These are phyloP conservation scores for Zizania latifolia DNA, from an alignment of 176 grass and related monocot species.

Conservation along the genomic window DNA sequence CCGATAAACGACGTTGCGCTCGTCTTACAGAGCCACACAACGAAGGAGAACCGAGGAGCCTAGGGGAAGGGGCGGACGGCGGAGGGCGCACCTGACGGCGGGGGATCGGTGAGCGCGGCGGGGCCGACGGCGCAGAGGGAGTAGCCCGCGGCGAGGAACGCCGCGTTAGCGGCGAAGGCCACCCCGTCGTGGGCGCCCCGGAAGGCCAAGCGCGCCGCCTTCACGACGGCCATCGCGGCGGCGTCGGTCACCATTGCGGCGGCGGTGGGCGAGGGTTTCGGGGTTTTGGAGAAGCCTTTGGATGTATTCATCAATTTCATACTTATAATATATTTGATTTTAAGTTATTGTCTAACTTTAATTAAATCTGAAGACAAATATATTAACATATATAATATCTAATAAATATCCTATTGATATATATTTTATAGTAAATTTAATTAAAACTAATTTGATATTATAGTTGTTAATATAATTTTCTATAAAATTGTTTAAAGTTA, in stretches of 20 bases:
- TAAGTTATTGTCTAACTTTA: too few relatives aligned
- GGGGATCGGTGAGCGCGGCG: slow-evolving; percentile 38
- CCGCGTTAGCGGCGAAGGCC: slow-evolving; percentile 65
- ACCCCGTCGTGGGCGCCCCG: slow-evolving; percentile 67
- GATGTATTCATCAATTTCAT: too few relatives aligned
- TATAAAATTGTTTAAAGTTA: too few relatives aligned
- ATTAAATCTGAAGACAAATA: too few relatives aligned
- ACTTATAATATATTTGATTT: too few relatives aligned
- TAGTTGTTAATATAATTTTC: too few relatives aligned
- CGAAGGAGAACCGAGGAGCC: background rate
- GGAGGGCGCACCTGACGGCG: slow-evolving; percentile 19
- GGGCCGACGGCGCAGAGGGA: slow-evolving; percentile 60
- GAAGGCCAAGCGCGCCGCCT: slow-evolving; percentile 53
- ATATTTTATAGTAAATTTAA: too few relatives aligned
- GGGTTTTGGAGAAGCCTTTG: too few relatives aligned
- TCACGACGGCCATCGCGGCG: slow-evolving; percentile 59
- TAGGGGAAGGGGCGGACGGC: background rate
- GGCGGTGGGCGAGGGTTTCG: background rate
- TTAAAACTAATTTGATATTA: too few relatives aligned
- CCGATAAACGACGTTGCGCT: background rate
- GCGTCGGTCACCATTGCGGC: slow-evolving; percentile 46
- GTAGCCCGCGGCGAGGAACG: slow-evolving; percentile 64
- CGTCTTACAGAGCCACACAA: background rate
- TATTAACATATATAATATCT: too few relatives aligned
- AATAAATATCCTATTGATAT: too few relatives aligned